These are phyloP conservation scores for Tolypocladium sp. DNA, from an alignment of 2,329 filamentous ascomycete genomes.

Conservation along the genomic window DNA sequence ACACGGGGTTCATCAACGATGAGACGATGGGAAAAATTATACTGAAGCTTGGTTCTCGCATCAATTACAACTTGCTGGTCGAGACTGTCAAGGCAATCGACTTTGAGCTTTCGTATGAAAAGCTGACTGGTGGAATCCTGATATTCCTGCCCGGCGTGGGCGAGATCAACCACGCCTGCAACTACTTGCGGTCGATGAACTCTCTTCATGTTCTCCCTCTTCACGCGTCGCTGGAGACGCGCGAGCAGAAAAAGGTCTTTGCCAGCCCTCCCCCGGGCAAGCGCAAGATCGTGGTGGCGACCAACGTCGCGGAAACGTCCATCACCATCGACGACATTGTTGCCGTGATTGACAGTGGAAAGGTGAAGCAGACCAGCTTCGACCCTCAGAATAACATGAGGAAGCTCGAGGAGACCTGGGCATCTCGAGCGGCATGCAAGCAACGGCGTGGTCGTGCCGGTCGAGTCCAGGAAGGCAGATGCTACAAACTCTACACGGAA, in stretches of 20 bases:
- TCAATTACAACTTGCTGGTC: constrained; percentile 84
- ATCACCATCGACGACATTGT: constrained; percentile 98
- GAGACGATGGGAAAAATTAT: constrained; percentile 61
- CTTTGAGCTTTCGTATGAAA: constrained; percentile 53
- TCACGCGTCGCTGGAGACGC: constrained; percentile 83
- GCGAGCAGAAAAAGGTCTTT: constrained; percentile 84
- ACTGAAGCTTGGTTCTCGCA: constrained; percentile 66
- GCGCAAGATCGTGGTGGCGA: constrained; percentile 87
- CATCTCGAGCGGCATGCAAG: constrained; percentile 86
- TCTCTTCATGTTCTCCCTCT: constrained; percentile 73
- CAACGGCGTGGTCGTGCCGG: constrained; percentile 89
- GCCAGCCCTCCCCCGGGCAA: constrained; percentile 64
- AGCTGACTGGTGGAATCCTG: constrained; percentile 73
- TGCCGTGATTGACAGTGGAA: constrained; percentile 88
- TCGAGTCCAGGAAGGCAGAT: constrained; percentile 80
- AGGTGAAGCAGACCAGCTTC: constrained; percentile 94
- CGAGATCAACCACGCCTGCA: constrained; percentile 79
- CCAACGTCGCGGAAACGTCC: constrained; percentile 95
- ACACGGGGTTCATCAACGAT: constrained; percentile 34
- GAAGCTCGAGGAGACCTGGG: constrained; percentile 90
- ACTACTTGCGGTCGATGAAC: constrained; percentile 51
- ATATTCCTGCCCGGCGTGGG: constrained; percentile 89
- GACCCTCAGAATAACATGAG: constrained; percentile 90
- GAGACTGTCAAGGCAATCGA: constrained; percentile 78
- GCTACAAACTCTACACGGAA: constrained; percentile 91